Evolutionary conservation across 1,284 basidiomycete genomes (phyloP).

Genomic region (Stereum hirsutum): DNA sequence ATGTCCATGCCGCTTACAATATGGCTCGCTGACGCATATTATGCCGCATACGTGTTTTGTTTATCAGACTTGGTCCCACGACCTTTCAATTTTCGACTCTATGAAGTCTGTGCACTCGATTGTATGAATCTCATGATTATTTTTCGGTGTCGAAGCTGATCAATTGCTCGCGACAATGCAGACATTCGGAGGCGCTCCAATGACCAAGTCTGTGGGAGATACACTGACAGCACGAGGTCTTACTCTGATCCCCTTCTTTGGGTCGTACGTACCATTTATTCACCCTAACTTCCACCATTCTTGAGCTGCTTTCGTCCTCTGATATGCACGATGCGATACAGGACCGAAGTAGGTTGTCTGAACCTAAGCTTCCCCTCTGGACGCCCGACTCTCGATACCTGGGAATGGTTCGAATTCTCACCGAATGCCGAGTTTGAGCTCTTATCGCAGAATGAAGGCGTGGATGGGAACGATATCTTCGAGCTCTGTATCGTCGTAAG

Average conservation of each 20-base stretch:
- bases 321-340: background rate
- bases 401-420: conserved; percentile 12
- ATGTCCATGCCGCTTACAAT: too few relatives aligned
- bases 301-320: background rate
- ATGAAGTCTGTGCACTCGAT: too few relatives aligned
- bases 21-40: too few relatives aligned
- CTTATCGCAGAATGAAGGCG: conserved; percentile 7
- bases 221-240: conserved; percentile 9
- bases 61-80: too few relatives aligned
- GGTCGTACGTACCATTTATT: conserved; percentile 6
- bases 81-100: too few relatives aligned
- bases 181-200: conserved; percentile 7
- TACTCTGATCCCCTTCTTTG: conserved; percentile 10
- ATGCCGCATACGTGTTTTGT: too few relatives aligned
- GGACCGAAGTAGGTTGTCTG: conserved; percentile 6
- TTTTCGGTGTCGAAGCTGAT: too few relatives aligned
- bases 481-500: conserved; percentile 9
- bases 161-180: too few relatives aligned
- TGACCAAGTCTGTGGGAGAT: conserved; percentile 12
- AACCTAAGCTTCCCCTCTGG: background rate
- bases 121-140: too few relatives aligned
- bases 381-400: conserved; percentile 7
- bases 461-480: conserved; percentile 4
- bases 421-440: conserved; percentile 3
- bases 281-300: too few relatives aligned